These are phyloP conservation scores for Myochromella boudieri DNA, from an alignment of 768 basidiomycete genomes.

Conservation along the genomic window DNA sequence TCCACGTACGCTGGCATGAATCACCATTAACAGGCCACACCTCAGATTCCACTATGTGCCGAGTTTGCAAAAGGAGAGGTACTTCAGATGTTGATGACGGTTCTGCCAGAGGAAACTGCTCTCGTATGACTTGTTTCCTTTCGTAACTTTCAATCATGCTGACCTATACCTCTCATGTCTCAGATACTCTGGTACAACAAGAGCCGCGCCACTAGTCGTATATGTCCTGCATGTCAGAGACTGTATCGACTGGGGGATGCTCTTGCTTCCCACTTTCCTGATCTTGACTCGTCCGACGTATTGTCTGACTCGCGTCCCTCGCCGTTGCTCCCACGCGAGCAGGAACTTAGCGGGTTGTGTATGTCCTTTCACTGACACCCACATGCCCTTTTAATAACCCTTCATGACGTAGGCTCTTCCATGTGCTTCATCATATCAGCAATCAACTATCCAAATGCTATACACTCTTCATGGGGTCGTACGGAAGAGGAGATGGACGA, in stretches of 20 bases:
- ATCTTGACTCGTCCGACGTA: constrained; percentile 22
- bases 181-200: constrained; percentile 88
- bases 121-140: constrained; percentile 44
- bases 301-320: constrained; percentile 22
- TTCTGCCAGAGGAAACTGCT: constrained; percentile 72
- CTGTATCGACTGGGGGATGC: constrained; percentile 70
- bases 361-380: constrained; percentile 23
- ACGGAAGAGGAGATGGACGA: constrained; percentile 70
- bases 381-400: not conserved
- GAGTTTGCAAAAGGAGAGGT: constrained; percentile 80
- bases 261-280: constrained; percentile 51
- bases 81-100: constrained; percentile 66
- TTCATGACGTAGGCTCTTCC: constrained; percentile 54
- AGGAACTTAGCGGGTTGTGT: constrained; percentile 79
- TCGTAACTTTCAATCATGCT: constrained; percentile 1
- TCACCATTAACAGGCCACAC: not conserved
- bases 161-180: not conserved
- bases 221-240: constrained; percentile 78
- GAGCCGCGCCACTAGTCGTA: constrained; percentile 63
- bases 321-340: constrained; percentile 54
- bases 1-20: not conserved
- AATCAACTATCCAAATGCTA: constrained; percentile 60
- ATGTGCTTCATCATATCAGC: constrained; percentile 76
- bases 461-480: constrained; percentile 68
- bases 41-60: constrained; percentile 62